Conservation (phyloP, 805 yeast genomes). For the Kluyveromyces wickerhamii region DNA sequence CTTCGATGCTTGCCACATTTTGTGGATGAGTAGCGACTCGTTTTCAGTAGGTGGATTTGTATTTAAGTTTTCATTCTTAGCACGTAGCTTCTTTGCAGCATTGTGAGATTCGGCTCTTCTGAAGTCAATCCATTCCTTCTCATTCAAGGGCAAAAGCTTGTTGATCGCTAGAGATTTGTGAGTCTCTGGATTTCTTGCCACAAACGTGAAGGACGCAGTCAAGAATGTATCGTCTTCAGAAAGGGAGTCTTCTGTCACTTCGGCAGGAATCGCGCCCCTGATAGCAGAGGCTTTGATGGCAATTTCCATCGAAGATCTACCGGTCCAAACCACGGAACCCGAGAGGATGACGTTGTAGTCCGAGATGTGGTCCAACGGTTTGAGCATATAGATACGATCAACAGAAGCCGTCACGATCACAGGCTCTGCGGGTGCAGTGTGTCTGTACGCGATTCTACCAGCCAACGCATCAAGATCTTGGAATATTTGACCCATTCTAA, state of each 20-base stretch:
- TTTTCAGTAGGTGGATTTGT: conserved; percentile 66
- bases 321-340: conserved; percentile 93
- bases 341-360: conserved; percentile 73
- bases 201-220: conserved; percentile 90
- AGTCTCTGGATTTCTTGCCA: conserved; percentile 90
- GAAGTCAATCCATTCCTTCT: conserved; percentile 73
- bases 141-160: conserved; percentile 65
- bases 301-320: conserved; percentile 92
- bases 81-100: conserved; percentile 74
- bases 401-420: conserved; percentile 94
- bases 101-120: conserved; percentile 86
- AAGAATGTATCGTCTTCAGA: conserved; percentile 60
- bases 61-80: conserved; percentile 51
- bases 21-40: conserved; percentile 70
- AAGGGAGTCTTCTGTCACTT: conserved; percentile 48
- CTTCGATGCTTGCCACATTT: conserved; percentile 56
- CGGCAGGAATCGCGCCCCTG: conserved; percentile 44
- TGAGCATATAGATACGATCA: conserved; percentile 81
- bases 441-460: conserved; percentile 87
- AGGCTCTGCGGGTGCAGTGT: conserved; percentile 92
- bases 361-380: conserved; percentile 69
- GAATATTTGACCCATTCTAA: conserved; percentile 86
- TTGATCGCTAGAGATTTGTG: conserved; percentile 84
- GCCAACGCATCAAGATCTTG: conserved; percentile 93
- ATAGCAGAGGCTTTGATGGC: conserved; percentile 81